Conservation (phyloP, 176 grass and related monocot genomes). For the Pharus latifolius region DNA sequence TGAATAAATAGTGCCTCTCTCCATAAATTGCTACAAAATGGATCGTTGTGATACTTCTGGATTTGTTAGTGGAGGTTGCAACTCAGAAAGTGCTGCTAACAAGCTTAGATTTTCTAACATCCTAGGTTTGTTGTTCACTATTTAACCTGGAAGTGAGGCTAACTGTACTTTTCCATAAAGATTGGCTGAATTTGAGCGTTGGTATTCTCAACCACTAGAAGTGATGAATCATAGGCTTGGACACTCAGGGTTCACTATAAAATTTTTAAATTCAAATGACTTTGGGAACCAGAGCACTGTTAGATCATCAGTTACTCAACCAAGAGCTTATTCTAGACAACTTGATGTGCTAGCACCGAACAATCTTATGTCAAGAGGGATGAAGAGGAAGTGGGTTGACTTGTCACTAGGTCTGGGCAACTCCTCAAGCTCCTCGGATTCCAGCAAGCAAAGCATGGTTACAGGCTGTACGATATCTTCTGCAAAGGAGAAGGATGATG, state of each 20-base stretch:
- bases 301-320: constrained; percentile 3
- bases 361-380: constrained; percentile 28
- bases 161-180: constrained; percentile 4
- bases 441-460: constrained; percentile 44
- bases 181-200: constrained; percentile 2
- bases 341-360: constrained; percentile 1
- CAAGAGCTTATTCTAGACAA: neutral
- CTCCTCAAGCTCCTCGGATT: constrained; percentile 50
- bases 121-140: constrained; percentile 9
- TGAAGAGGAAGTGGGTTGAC: constrained; percentile 48
- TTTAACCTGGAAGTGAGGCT: constrained; percentile 3
- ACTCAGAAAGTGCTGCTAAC: constrained; percentile 3
- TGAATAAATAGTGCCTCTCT: neutral
- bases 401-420: constrained; percentile 36
- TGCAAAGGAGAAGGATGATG: constrained; percentile 43
- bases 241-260: constrained; percentile 6
- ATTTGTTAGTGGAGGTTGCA: constrained; percentile 86
- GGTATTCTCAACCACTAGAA: neutral
- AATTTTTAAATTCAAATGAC: constrained; percentile 4
- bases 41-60: constrained; percentile 62
- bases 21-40: constrained; percentile 22
- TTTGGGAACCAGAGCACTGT: neutral
- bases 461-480: constrained; percentile 49
- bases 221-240: constrained; percentile 19
- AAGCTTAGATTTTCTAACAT: constrained; percentile 16